A percentile compares a stretch with the other conserved stretches of the same genome.
These are phyloP conservation scores for Blastobotrys indianensis DNA, from an alignment of 1,139 yeast genomes.

Conservation along the genomic window DNA sequence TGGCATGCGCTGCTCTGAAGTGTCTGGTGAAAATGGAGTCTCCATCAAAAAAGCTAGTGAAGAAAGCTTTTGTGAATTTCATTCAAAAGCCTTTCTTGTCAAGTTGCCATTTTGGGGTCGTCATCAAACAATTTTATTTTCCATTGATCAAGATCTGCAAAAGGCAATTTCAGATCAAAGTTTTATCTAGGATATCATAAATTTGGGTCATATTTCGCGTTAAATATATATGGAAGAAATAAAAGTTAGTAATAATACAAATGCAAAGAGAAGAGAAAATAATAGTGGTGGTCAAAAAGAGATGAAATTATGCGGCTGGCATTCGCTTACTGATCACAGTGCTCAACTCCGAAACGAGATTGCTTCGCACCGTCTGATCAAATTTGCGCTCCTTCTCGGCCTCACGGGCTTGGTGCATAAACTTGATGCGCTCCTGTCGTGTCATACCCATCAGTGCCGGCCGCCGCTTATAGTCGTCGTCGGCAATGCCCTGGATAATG, in stretches of 20 bases:
- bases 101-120: no score
- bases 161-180: no score
- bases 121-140: no score
- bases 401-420: slow-evolving; percentile 23
- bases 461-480: slow-evolving; percentile 14
- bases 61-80: no score
- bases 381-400: slow-evolving; percentile 16
- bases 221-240: not conserved
- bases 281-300: not conserved
- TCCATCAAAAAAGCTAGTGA: not conserved
- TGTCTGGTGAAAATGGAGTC: no score
- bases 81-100: no score
- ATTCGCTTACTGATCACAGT: slow-evolving; percentile 21
- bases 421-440: slow-evolving; percentile 28
- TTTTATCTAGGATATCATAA: no score
- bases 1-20: no score
- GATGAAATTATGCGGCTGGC: not conserved
- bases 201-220: no score
- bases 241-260: not conserved
- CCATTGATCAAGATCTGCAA: no score
- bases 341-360: slow-evolving; percentile 26
- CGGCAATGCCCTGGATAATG: slow-evolving; percentile 24
- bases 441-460: slow-evolving; percentile 12
- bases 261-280: not conserved
- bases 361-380: slow-evolving; percentile 16